Percentiles rank a stretch among this genome's conserved stretches.
Evolutionary conservation across 257 asterid genomes (phyloP).

Genomic region (Lantana camara): DNA sequence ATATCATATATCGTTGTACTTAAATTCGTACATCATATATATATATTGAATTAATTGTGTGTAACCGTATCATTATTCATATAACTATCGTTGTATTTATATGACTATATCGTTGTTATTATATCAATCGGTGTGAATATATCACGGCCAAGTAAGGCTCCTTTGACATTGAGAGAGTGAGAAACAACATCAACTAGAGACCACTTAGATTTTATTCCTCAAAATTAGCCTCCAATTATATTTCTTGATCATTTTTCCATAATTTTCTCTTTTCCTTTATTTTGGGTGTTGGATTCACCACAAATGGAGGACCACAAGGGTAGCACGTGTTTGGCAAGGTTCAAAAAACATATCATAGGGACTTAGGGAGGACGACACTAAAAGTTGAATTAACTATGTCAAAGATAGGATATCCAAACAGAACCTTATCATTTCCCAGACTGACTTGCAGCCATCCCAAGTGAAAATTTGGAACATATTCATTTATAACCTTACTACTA

Average conservation of each 20-base stretch:
- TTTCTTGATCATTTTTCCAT: too few species aligned
- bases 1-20: too few species aligned
- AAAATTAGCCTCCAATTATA: neutral
- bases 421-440: conserved; percentile 17
- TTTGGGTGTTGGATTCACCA: conserved; percentile 13
- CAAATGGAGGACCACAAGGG: conserved; percentile 15
- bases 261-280: neutral
- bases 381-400: neutral
- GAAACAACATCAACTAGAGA: neutral
- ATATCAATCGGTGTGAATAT: too few species aligned
- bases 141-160: too few species aligned
- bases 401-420: conserved; percentile 1
- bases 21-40: too few species aligned
- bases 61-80: too few species aligned
- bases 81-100: too few species aligned
- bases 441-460: neutral
- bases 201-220: conserved; percentile 17
- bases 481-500: neutral
- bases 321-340: conserved; percentile 25
- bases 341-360: neutral
- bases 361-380: neutral
- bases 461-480: neutral
- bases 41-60: too few species aligned
- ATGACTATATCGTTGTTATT: too few species aligned
- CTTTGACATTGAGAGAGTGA: too few species aligned